Base-by-base conservation (phyloP, 306 rosid species). In the Aeschynomene evenia region DNA sequence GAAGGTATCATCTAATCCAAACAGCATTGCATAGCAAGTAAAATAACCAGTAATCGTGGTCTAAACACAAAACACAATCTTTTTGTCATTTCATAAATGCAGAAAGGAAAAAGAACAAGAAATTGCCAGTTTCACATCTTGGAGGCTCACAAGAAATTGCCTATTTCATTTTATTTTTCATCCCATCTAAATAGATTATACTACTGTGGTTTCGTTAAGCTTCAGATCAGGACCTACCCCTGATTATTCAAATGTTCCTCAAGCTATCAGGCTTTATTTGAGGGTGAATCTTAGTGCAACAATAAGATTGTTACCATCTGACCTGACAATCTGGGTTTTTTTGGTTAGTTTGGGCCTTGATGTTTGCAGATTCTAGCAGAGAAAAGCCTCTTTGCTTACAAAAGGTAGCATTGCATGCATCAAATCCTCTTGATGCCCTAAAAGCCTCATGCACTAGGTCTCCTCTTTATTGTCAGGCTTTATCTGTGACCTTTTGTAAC, bases 1-100 rank as follows among this genome's bases (percentile, higher is more conserved):
- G 91, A 79, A 86, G 76, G 83, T 81, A 86, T 82, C 91, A 92
- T 88, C 88, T 82, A 92, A 80, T 84, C 68, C 88, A 81, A 83
- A 82, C 68, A 73, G 77, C 55, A 78, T 69, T 72, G 66, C 19
- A 66, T 58, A 74, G 74, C 52, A 33, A 60, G 63, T 46, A 70
- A 72, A 63, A 46, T 43, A 63, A 66, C 65, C 68, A 28, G 3
- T 21, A 43, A 16, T 63, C 52, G 58, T 46, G 45, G 57, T 34
- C 40, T 60, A 42, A 23, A 23, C 42, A 43, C 24, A 16, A 45
- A 65, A 70, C 21, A 60, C 48, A 62, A 56, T 2, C 59, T 58
- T 31, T 70, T 31, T 12, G 19, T 31, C 69, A 48, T 64, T 71
- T 9, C 33, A 19, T 33, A 33, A 31, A 53, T 15, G 10, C 5